Evolutionary conservation across 768 basidiomycete species (phyloP).

Genomic region (Cyclocybe aegerita): DNA sequence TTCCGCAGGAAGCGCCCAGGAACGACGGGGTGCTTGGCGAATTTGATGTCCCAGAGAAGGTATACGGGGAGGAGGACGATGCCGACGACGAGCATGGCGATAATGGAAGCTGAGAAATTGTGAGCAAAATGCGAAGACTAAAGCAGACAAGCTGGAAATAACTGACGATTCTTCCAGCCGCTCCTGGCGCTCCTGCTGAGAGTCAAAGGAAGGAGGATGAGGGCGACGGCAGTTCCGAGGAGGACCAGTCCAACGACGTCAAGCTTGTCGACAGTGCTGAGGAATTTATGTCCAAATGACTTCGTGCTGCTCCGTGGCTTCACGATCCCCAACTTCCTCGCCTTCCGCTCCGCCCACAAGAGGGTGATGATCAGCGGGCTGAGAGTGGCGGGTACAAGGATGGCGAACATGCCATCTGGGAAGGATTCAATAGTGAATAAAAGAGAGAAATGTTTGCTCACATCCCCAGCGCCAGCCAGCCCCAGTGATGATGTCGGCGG

Average conservation of each 20-base stretch:
- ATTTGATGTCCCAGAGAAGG: slow-evolving; percentile 45
- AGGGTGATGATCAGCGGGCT: slow-evolving; percentile 53
- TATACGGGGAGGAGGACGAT: slow-evolving; percentile 41
- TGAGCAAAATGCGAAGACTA: neutral
- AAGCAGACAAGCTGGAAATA: neutral
- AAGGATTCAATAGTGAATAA: neutral
- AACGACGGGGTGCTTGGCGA: slow-evolving; percentile 59
- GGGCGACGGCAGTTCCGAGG: slow-evolving; percentile 46
- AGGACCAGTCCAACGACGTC: slow-evolving; percentile 53
- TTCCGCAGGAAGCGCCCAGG: slow-evolving; percentile 59
- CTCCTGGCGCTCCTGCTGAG: slow-evolving; percentile 37
- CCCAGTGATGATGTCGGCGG: slow-evolving; percentile 38
- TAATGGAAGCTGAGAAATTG: slow-evolving; percentile 41
- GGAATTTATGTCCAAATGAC: slow-evolving; percentile 18
- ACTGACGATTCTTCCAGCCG: slow-evolving; percentile 47
- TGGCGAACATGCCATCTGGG: slow-evolving; percentile 56
- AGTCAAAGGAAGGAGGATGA: slow-evolving; percentile 58
- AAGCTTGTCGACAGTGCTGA: slow-evolving; percentile 31
- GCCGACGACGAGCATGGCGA: slow-evolving; percentile 52
- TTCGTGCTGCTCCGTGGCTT: neutral
- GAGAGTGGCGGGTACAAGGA: slow-evolving; percentile 51
- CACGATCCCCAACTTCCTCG: slow-evolving; percentile 36
- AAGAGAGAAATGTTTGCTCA: slow-evolving; percentile 29
- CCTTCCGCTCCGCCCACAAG: slow-evolving; percentile 53
- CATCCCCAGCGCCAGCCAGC: slow-evolving; percentile 72